phyloP scores from a whole-genome alignment of 176 grass and related monocot genomes.

The Poa pratensis region DNA sequence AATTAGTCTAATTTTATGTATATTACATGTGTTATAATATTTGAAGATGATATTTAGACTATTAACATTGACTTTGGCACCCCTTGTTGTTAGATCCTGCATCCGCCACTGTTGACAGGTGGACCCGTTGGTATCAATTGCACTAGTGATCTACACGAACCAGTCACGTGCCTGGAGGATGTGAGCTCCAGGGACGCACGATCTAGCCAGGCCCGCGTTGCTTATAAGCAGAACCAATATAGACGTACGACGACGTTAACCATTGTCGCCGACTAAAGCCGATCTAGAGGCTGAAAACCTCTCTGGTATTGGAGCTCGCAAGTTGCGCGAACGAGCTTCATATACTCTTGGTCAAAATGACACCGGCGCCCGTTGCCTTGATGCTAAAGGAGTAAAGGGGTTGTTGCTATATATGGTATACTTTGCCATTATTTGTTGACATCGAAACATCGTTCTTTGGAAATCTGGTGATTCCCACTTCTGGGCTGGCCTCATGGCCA shows the following conservation, averaged over 20 bases:
- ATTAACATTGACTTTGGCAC: too few relatives aligned
- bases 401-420: too few relatives aligned
- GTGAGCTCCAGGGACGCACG: constrained; percentile 25
- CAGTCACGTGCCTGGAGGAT: constrained; percentile 2
- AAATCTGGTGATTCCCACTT: too few relatives aligned
- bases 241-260: not conserved
- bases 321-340: not conserved
- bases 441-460: too few relatives aligned
- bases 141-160: not conserved
- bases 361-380: not conserved
- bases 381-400: not conserved
- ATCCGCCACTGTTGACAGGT: too few relatives aligned
- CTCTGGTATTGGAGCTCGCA: not conserved
- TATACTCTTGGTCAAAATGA: not conserved
- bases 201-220: constrained; percentile 31
- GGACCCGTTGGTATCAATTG: too few relatives aligned
- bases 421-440: too few relatives aligned
- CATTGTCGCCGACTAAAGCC: not conserved
- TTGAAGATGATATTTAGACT: too few relatives aligned
- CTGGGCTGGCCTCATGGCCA: too few relatives aligned
- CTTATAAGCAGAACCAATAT: constrained; percentile 36
- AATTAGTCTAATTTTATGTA: too few relatives aligned
- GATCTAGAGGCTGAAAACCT: not conserved
- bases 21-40: too few relatives aligned
- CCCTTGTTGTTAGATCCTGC: too few relatives aligned